Evolutionary conservation across 164 flowering plant species (phyloP), one percentile per base, ranked within the genome.

Genomic region (Euptelea pleiosperma): DNA sequence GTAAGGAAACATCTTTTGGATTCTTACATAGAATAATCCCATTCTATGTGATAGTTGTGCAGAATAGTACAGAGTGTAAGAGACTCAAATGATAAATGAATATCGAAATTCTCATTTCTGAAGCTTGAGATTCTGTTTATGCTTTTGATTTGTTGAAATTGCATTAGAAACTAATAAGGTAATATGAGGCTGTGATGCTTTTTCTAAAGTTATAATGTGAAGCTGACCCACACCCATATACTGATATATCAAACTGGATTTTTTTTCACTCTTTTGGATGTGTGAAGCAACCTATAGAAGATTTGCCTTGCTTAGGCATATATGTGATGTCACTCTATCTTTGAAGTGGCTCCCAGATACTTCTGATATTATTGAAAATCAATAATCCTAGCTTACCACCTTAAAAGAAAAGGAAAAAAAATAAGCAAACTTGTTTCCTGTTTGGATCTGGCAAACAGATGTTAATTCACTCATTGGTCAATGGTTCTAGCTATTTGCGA

Each of bases 1-100:
- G 82, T 67, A 60, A 74, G 64, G 61, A 60, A 52, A 54, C 14
- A 58, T 70, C 54, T 67, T 61, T 54, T 39, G 52, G 63, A 15
- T 67, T 73, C 42, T 70, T 57, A 55, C 56, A 18, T 59, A n/a
- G 42, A 62, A 53, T 41, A 44, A n/a, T 63, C 55, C 30, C 29
- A 25, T 52, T 29, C 59, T 39, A 22, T 26, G 18, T 46, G 22
- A 36, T 58, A 51, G 40, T 52, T 49, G 31, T 52, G 58, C 39
- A 52, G 64, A 29, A 21, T 52, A 39, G 51, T 29, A 19, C 15
- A 39, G 15, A 58, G 19, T 57, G 66, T 50, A 69, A 48, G 55
- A 33, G 31, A 39, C 14, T 3, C 40, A 36, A 36, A 15, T 8
- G 9, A 15, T 8, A 8, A 8, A 36, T 8, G 14, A 1, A 37